Conservation (phyloP, 768 basidiomycete genomes). For the Roridomyces roridus region DNA sequence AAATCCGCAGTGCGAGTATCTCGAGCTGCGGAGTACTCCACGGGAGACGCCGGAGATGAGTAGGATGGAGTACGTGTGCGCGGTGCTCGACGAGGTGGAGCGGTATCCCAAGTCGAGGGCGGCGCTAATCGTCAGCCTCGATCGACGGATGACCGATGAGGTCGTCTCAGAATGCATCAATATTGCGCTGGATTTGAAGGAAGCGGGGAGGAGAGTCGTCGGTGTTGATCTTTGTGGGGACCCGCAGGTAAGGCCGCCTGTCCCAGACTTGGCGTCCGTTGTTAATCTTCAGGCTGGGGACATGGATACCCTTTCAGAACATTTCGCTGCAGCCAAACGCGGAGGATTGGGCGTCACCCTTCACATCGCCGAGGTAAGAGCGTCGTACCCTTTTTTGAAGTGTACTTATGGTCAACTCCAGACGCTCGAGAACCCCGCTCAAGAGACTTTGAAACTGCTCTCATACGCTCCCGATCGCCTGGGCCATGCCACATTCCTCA, state of each 20-base stretch:
- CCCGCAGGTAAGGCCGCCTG: conserved; percentile 47
- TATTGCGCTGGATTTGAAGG: conserved; percentile 59
- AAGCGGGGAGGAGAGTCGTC: conserved; percentile 66
- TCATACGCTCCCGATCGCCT: conserved; percentile 70
- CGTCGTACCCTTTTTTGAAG: background rate
- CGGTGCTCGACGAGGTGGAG: conserved; percentile 71
- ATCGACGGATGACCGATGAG: conserved; percentile 64
- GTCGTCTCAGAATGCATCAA: conserved; percentile 62
- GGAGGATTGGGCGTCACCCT: conserved; percentile 77
- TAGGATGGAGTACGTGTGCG: conserved; percentile 62
- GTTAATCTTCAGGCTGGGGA: conserved; percentile 50
- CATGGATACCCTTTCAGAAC: conserved; percentile 53
- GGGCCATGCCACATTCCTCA: conserved; percentile 84
- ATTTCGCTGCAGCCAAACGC: conserved; percentile 59
- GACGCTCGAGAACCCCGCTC: conserved; percentile 53
- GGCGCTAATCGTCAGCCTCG: conserved; percentile 77
- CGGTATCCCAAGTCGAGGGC: conserved; percentile 55
- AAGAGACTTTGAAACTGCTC: conserved; percentile 68
- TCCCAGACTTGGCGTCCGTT: too few relatives aligned
- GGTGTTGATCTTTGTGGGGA: conserved; percentile 86
- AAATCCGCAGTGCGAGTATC: conserved; percentile 65
- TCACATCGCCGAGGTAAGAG: conserved; percentile 81
- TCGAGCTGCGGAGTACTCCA: conserved; percentile 88
- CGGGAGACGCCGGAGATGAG: conserved; percentile 63
- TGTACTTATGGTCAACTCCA: conserved; percentile 27